phyloP scores from a whole-genome alignment of 148 eudicot species.

The Rhododendron ovatum region DNA sequence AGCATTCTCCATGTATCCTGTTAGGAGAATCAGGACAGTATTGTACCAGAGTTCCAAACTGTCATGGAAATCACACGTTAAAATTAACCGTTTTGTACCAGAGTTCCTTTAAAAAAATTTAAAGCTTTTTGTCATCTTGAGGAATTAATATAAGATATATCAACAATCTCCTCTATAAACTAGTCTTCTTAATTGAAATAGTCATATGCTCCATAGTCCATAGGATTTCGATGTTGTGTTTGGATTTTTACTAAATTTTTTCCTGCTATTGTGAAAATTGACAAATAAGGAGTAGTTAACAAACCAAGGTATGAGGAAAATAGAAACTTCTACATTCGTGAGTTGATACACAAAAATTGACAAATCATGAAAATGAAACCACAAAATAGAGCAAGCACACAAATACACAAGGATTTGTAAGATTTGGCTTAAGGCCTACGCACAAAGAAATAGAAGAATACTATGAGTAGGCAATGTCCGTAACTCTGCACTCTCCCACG shows the following conservation, averaged over 20 bases:
- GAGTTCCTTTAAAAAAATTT: too few species aligned
- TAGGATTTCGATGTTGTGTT: not conserved
- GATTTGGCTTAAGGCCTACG: too few species aligned
- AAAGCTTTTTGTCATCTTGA: not conserved
- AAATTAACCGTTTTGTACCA: not conserved
- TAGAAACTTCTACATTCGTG: not conserved
- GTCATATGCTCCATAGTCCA: not conserved
- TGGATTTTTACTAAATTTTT: not conserved
- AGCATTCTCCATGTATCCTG: slow-evolving; percentile 31
- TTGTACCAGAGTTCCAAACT: slow-evolving; percentile 13
- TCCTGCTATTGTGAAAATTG: not conserved
- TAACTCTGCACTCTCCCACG: too few species aligned
- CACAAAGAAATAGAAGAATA: too few species aligned
- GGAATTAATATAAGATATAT: not conserved
- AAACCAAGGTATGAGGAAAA: not conserved
- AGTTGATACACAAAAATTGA: too few species aligned
- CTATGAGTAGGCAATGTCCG: too few species aligned
- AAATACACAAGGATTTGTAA: too few species aligned
- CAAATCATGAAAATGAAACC: too few species aligned
- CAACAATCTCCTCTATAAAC: not conserved
- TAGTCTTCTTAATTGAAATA: not conserved
- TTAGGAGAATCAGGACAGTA: slow-evolving; percentile 22
- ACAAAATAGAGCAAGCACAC: too few species aligned
- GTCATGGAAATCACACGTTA: not conserved
- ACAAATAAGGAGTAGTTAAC: not conserved